Evolutionary conservation across 257 asterid species (phyloP).

Genomic region (Agastache rugosa): DNA sequence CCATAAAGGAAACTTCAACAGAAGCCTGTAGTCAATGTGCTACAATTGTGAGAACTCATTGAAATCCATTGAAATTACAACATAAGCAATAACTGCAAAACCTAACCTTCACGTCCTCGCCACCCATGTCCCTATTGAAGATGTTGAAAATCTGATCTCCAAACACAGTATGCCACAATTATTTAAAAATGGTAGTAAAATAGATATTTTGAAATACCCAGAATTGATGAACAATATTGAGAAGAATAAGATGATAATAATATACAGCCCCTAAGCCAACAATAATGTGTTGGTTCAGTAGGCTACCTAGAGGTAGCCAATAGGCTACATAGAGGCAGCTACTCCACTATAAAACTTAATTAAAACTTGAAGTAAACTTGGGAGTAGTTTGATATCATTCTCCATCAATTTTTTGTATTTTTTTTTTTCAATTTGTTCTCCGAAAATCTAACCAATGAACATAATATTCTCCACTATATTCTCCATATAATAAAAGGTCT

Average conservation of each 20-base stretch:
- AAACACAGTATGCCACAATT: constrained; percentile 34
- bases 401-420: not conserved
- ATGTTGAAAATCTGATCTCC: constrained; percentile 66
- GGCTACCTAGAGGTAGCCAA: not conserved
- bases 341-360: too few relatives aligned
- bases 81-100: constrained; percentile 32
- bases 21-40: constrained; percentile 52
- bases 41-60: constrained; percentile 38
- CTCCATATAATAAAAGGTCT: too few relatives aligned
- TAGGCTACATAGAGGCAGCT: too few relatives aligned
- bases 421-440: not conserved
- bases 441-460: too few relatives aligned
- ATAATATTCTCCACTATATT: too few relatives aligned
- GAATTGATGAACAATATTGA: constrained; percentile 26
- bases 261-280: constrained; percentile 15
- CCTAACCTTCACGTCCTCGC: constrained; percentile 80
- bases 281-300: constrained; percentile 22
- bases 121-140: constrained; percentile 69
- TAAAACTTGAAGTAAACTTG: not conserved
- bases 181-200: constrained; percentile 26
- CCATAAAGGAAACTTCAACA: constrained; percentile 89
- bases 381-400: not conserved
- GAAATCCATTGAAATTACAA: constrained; percentile 28
- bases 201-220: constrained; percentile 34
- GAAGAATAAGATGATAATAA: constrained; percentile 18